Base-by-base conservation (phyloP, 108 stramenopile genomes). In the Cylindrotheca fusiformis region DNA sequence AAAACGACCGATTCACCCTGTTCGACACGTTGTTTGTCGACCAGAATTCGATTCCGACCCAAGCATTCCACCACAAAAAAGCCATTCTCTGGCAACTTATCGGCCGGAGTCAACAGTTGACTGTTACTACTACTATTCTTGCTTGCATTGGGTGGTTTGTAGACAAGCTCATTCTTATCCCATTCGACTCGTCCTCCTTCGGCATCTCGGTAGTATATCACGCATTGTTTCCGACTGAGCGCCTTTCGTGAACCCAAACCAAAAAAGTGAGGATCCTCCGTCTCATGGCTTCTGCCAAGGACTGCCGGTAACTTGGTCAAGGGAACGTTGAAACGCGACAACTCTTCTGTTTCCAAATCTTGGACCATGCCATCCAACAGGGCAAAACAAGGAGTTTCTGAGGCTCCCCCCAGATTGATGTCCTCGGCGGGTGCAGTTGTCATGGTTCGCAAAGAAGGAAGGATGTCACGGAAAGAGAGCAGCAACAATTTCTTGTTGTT, bases 31-130 rank as follows among this genome's bases (percentile, higher is more conserved):
- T 63, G n/a, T 22, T 77, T 56, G 31, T 78, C 60, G 22, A 85
- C 84, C 22, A 65, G 30, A 26, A 81, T 78, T 8, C 75, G 76
- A 72, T 84, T 84, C 50, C 83, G 76, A 2, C 84, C 80, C 26
- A 84, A 58, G 58, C 83, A 77, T 52, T 87, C 84, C 22, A 91
- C 51, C 12, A 76, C 81, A 52, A 77, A 91, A 58, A 83, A 87
- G n/a, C 85, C 84, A 2, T 12, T 32, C 18, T 57, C 1, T 1
- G 84, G 84, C 10, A 77, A 32, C 23, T 52, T 0, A 10, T 41
- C 33, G 2, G 8, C 14, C 0, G 18, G 0, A 20, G 55, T 21
- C 22, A 58, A 27, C 1, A 18, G 19, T 28, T 19, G 36, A 3
- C 30, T 22, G 0, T 8, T 25, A 36, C 41, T 24, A 48, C 32